Base-by-base conservation (phyloP, 139 green algal species). In the Chlamydomonas sphaeroides region DNA sequence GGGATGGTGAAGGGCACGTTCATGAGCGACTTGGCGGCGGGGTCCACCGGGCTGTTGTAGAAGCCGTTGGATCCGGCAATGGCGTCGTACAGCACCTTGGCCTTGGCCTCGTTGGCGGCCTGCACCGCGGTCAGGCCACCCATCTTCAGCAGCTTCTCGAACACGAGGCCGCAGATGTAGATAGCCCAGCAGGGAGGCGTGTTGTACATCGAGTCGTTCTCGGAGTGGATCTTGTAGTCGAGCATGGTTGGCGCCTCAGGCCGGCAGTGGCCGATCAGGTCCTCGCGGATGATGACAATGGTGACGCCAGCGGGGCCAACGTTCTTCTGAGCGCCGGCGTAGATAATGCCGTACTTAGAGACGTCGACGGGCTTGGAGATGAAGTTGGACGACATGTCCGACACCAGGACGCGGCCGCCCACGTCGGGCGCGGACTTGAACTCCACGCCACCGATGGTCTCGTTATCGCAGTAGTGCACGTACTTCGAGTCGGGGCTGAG, bases 1-100 rank as follows among this genome's bases (percentile, higher is more conserved):
- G 94, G 95, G 84, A 99, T 98, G 51, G 96, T 99, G 93, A 99
- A 99, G 45, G 97, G 97, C 81, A 99, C 95, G 90, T 99, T 99
- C 97, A 99, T 99, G 49, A 91, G 72, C 23, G 95, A 99, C 78
- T 95, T 93, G 38, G 90, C 92, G 26, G 88, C 88, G 36, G 89
- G 89, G 70, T 95, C 95, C 20, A 99, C 96, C 0, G 97, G 97
- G 79, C 81, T 95, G 82, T 82, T 85, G 90, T 98, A 99, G 89
- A 98, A 99, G 80, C 96, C 96, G 48, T 95, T 89, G 72, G 88
- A 95, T 51, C 28, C 73, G 10, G 91, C 88, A 78, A 99, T 98
- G 63, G 93, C 90, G 77, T 99, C 94, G 78, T 99, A 99, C 69
- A 99, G 65, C 56, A 98, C 35, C 32, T 84, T 71, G 23, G 85